These are phyloP conservation scores for Fusarium duplospermum DNA, from an alignment of 2,329 filamentous ascomycete species.

Conservation along the genomic window DNA sequence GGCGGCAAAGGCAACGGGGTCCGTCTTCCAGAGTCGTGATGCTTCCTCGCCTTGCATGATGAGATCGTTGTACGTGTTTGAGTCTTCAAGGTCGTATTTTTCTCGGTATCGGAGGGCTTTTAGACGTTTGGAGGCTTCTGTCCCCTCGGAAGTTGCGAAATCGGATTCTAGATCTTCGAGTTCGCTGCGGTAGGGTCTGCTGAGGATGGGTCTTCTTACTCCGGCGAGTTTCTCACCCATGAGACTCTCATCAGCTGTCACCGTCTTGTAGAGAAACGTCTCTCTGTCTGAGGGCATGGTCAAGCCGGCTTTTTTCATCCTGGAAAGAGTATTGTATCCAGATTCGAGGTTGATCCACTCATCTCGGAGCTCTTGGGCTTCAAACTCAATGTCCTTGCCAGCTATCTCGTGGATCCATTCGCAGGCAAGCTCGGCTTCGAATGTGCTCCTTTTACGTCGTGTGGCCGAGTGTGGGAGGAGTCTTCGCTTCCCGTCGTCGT, in stretches of 20 bases:
- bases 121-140: slow-evolving; percentile 34
- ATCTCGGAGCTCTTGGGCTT: slow-evolving; percentile 56
- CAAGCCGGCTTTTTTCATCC: slow-evolving; percentile 60
- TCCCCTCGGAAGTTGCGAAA: slow-evolving; percentile 18
- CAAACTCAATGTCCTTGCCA: slow-evolving; percentile 48
- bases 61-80: slow-evolving; percentile 45
- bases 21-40: slow-evolving; percentile 26
- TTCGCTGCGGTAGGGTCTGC: slow-evolving; percentile 57
- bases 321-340: slow-evolving; percentile 50
- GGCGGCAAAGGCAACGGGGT: slow-evolving; percentile 41
- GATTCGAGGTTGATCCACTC: slow-evolving; percentile 61
- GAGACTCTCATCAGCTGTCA: slow-evolving; percentile 38
- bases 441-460: slow-evolving; percentile 65
- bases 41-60: slow-evolving; percentile 49
- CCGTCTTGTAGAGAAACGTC: slow-evolving; percentile 43
- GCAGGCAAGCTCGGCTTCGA: slow-evolving; percentile 71
- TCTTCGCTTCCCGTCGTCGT: slow-evolving; percentile 67
- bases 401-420: slow-evolving; percentile 71
- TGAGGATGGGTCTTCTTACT: slow-evolving; percentile 41
- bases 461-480: slow-evolving; percentile 71
- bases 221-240: slow-evolving; percentile 47
- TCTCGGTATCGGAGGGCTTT: slow-evolving; percentile 46
- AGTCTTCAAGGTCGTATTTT: slow-evolving; percentile 36
- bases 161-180: slow-evolving; percentile 54
- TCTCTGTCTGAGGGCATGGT: slow-evolving; percentile 59